These are phyloP conservation scores for Sphaerulina vaccinii DNA, from an alignment of 2,329 filamentous ascomycete species.

Conservation along the genomic window DNA sequence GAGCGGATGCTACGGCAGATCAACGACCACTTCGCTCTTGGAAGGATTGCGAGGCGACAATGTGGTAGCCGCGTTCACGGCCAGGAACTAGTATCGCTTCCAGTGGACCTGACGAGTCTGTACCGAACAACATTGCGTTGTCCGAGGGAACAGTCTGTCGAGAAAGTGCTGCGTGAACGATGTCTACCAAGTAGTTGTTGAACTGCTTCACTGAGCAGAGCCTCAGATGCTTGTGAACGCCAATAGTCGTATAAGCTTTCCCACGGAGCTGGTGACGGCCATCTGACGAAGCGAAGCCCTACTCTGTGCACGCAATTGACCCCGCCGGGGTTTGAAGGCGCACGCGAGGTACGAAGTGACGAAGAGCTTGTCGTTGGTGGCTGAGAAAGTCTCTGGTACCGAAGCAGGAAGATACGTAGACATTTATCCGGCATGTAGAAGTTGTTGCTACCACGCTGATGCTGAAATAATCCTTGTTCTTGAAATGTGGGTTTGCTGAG, in stretches of 20 bases:
- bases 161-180: background rate
- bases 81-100: background rate
- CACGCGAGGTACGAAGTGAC: too few species aligned
- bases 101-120: background rate
- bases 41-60: background rate
- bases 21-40: too few species aligned
- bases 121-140: background rate
- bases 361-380: background rate
- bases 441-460: background rate
- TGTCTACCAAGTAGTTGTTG: too few species aligned
- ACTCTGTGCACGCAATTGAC: too few species aligned
- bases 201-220: background rate
- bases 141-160: background rate
- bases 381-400: background rate
- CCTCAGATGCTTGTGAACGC: background rate
- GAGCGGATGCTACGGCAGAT: background rate
- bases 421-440: too few species aligned
- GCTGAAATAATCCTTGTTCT: background rate
- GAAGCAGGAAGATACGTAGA: background rate
- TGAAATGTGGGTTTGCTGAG: background rate
- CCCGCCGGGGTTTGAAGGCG: too few species aligned
- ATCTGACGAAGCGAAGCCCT: too few species aligned
- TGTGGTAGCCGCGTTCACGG: background rate
- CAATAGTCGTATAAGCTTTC: background rate
- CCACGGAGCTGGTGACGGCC: too few species aligned